Evolutionary conservation across 371 early-diverging fungal genomes (phyloP), one percentile per base, ranked within the genome.

Genomic region (Chytridium lagenaria): DNA sequence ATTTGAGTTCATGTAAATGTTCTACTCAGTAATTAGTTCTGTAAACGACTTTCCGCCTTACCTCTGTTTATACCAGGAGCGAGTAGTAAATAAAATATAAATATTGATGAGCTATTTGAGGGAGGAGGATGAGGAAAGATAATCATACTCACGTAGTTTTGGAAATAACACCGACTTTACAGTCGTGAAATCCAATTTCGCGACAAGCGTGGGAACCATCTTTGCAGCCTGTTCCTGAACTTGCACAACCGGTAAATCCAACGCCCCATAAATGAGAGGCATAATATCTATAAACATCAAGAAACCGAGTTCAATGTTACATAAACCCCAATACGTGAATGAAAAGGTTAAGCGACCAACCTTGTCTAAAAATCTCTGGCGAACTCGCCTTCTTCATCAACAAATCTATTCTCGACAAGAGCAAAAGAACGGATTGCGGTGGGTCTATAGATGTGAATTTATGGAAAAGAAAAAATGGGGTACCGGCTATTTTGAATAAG

Each of bases 161-260:
- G 94, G 93, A 72, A 93, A 91, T 49, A 95, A 78, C 0, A 89
- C 85, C 2, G 85, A 86, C 59, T 90, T 91, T 33, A 93, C 83
- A 1, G 92, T 88, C 33, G 89, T 86, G 71, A 91, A 89, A 63
- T 92, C 92, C 40, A 94, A 75, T 0, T 85, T 83, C 34, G 89
- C 86, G 1, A 88, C 80, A 40, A 93, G 76, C 0, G 77, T 63
- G 10, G 93, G 92, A 0, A 92, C 83, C 2, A 88, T 88, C 68
- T 89, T 85, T 30, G 94, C 78, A 1, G 92, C 93, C 67, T 90
- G 92, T 67, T 93, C 93, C 73, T 93, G 93, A 16, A 95, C 89
- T n/a, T 84, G 80, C 0, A 87, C 78, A 5, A 87, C 84, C 15
- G 87, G 82, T 12, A 85, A 82, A 67, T 89, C 89, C 23, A 94